Conservation (phyloP, 805 yeast species). For the Zygotorulaspora sp. region DNA sequence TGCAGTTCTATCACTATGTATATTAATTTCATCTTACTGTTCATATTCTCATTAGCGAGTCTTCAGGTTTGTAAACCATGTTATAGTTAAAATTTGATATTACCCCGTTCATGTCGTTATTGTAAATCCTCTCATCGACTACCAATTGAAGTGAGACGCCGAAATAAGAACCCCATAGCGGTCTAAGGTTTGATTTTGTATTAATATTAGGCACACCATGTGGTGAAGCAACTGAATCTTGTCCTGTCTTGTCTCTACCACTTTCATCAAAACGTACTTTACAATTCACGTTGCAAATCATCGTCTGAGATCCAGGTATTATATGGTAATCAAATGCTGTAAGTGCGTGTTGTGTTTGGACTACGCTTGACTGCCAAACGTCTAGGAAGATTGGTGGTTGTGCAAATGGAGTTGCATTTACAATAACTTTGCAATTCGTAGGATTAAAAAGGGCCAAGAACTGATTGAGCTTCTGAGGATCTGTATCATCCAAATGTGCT, state of each 20-base stretch:
- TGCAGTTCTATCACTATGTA: no score
- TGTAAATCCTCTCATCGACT: constrained; percentile 45
- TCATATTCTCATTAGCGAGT: constrained; percentile 34
- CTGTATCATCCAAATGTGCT: constrained; percentile 35
- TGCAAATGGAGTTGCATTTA: constrained; percentile 31
- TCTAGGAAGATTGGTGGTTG: constrained; percentile 31
- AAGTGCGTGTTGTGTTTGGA: constrained; percentile 53
- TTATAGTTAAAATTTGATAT: constrained; percentile 63
- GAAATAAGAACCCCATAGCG: constrained; percentile 65
- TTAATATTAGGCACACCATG: constrained; percentile 10
- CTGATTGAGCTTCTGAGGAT: constrained; percentile 28
- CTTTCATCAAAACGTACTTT: constrained; percentile 75
- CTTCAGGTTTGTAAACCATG: constrained; percentile 59
- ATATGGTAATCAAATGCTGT: constrained; percentile 64
- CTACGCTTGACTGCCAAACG: constrained; percentile 33
- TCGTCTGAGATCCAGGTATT: constrained; percentile 58
- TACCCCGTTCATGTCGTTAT: constrained; percentile 33
- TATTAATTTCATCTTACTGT: no score
- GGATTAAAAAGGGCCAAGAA: constrained; percentile 29
- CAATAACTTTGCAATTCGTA: constrained; percentile 27
- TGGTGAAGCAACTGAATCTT: constrained; percentile 47
- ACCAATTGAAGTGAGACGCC: constrained; percentile 60
- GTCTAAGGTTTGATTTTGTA: constrained; percentile 36
- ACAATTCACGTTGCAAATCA: constrained; percentile 47
- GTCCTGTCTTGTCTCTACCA: constrained; percentile 63